A percentile compares a stretch with the other conserved stretches of the same genome.
phyloP scores from a whole-genome alignment of 257 asterid species.

The Solanum piurae region DNA sequence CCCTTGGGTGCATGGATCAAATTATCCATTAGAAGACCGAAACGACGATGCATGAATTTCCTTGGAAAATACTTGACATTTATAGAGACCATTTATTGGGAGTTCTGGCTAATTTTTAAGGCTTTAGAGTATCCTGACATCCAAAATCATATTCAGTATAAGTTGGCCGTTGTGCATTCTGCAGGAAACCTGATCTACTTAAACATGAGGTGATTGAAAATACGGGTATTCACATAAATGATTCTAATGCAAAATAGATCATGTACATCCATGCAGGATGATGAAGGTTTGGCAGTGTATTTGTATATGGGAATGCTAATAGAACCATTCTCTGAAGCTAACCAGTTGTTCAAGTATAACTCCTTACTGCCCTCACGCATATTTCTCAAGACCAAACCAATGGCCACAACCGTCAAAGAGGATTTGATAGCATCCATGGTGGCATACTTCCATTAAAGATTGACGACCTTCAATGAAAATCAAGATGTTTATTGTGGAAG shows the following conservation, averaged over 20 bases:
- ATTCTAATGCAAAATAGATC: background rate
- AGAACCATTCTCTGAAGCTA: background rate
- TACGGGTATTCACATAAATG: background rate
- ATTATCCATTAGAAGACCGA: background rate
- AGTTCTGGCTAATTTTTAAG: background rate
- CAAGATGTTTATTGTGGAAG: background rate
- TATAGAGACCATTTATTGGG: background rate
- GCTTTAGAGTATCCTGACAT: background rate
- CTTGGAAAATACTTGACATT: background rate
- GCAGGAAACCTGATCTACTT: background rate
- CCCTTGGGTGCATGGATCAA: background rate
- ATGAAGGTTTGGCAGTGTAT: background rate
- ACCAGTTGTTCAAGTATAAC: background rate
- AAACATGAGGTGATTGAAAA: background rate
- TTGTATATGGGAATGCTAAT: background rate
- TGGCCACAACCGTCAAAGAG: background rate
- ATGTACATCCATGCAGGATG: background rate
- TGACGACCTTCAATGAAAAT: background rate
- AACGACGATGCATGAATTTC: background rate
- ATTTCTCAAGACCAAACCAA: background rate
- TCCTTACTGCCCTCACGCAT: background rate
- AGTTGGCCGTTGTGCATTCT: background rate
- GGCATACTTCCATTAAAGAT: background rate
- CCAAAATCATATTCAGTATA: background rate
- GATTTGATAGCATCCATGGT: background rate